Base-by-base conservation (phyloP, 1,139 yeast genomes). In the Candida glucosophila region DNA sequence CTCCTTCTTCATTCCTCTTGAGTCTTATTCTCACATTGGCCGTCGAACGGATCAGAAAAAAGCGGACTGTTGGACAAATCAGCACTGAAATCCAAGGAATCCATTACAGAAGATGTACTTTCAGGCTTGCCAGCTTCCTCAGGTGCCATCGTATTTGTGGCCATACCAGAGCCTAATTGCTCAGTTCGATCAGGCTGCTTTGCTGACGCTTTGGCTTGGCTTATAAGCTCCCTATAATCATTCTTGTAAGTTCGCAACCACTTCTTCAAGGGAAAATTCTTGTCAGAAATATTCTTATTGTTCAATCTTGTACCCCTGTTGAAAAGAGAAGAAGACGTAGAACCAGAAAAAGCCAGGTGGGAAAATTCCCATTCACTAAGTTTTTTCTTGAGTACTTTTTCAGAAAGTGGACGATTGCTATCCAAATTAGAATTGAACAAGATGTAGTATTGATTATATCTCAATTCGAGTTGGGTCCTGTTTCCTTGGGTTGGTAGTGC, bases 381-480 rank as follows among this genome's bases (percentile, higher is more conserved):
- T 32, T 67, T 68, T 30, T 66, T 70, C 26, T 71, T 55, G 23
- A 88, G 47, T 4, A 70, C 67, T 23, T 57, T 52, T 15, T 72
- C 75, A 12, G 72, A 52, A 4, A 69, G 70, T 0, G 95, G 96
- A 15, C 60, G 61, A 25, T 70, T 59, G n/a, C 86, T 68, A 43
- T 86, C 96, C 26, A 77, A 65, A 42, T 86, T 86, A 11, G 95
- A 78, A 43, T 88, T 88, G 73, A 77, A 81, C 10, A 86, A 47
- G 19, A 79, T 73, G 33, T 81, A 74, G 58, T 77, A 88, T 36
- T 88, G 93, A 32, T 75, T 75, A 45, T 80, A 81, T 23, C 97
- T 58, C 17, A 69, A 55, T 34, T 82, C 88, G 38, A 86, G 44
- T 37, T 73, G 79, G 14, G 55, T 55, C 34, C 83, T 57, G 3